phyloP scores from a whole-genome alignment of 2,329 filamentous ascomycete genomes.

The Penicillium carneum region DNA sequence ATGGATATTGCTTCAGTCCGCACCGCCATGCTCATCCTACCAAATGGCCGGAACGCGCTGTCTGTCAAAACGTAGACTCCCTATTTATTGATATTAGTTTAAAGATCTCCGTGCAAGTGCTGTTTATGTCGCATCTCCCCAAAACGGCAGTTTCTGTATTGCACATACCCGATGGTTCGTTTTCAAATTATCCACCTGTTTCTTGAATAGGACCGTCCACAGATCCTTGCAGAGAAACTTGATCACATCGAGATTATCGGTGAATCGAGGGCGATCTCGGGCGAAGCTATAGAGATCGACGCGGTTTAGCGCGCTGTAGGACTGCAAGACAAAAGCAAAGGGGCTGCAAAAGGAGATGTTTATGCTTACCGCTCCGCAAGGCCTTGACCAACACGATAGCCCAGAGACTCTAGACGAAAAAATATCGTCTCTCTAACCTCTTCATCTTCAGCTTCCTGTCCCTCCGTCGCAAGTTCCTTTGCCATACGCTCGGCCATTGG shows the following conservation, averaged over 20 bases:
- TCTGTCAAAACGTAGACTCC: slow-evolving; percentile 97
- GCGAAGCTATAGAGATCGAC: slow-evolving; percentile 44
- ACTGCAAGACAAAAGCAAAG: not conserved
- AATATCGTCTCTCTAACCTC: slow-evolving; percentile 85
- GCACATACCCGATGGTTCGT: slow-evolving; percentile 83
- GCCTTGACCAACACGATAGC: slow-evolving; percentile 90
- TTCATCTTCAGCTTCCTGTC: slow-evolving; percentile 59
- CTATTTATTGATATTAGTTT: slow-evolving; percentile 49
- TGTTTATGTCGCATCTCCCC: not conserved
- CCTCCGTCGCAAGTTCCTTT: slow-evolving; percentile 64
- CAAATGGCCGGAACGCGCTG: slow-evolving; percentile 85
- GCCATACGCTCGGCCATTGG: slow-evolving; percentile 89
- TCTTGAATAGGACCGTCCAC: slow-evolving; percentile 91
- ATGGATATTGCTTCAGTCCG: slow-evolving; percentile 74
- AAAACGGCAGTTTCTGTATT: slow-evolving; percentile 11
- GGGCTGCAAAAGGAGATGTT: not conserved
- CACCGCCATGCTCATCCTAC: slow-evolving; percentile 84
- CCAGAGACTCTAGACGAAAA: slow-evolving; percentile 80
- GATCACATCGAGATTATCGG: slow-evolving; percentile 91
- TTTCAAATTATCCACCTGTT: slow-evolving; percentile 98
- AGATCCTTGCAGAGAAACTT: slow-evolving; percentile 99
- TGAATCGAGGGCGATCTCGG: slow-evolving; percentile 80
- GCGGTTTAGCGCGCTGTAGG: not conserved
- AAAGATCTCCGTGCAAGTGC: not conserved
- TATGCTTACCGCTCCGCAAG: slow-evolving; percentile 78